phyloP scores from a whole-genome alignment of 2,329 filamentous ascomycete species.

The Helotiales sp. region DNA sequence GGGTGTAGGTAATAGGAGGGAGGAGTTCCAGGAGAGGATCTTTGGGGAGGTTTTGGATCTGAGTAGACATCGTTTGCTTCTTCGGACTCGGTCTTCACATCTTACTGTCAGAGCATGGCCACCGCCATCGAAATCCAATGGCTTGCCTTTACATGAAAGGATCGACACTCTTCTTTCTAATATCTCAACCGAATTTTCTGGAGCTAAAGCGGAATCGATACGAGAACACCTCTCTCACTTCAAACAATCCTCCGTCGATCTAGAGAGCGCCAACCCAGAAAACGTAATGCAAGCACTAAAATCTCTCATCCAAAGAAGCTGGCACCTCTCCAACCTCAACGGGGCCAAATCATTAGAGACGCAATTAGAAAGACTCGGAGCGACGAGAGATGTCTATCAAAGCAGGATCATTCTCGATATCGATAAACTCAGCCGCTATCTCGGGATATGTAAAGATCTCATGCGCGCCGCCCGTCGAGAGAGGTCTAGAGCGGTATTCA shows the following conservation, averaged over 20 bases:
- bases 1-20: neutral
- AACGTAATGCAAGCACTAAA: neutral
- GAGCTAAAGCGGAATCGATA: too few relatives aligned
- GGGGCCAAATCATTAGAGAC: neutral
- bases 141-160: neutral
- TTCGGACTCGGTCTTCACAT: neutral
- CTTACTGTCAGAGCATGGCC: too few relatives aligned
- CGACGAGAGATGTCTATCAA: neutral
- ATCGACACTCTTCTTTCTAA: neutral
- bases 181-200: too few relatives aligned
- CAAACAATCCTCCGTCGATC: neutral
- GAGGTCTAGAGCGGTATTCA: neutral
- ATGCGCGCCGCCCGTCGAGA: constrained; percentile 7
- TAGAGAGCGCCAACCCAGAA: neutral
- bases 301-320: neutral
- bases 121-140: neutral
- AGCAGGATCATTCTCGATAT: constrained; percentile 10
- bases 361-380: neutral
- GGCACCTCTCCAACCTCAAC: neutral
- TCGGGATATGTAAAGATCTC: constrained; percentile 14
- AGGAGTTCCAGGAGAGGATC: neutral
- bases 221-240: too few relatives aligned
- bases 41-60: neutral
- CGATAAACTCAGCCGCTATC: constrained; percentile 17
- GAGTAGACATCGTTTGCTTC: neutral